phyloP scores from a whole-genome alignment of 139 green algal species.

The Chlamydomonas sp. region DNA sequence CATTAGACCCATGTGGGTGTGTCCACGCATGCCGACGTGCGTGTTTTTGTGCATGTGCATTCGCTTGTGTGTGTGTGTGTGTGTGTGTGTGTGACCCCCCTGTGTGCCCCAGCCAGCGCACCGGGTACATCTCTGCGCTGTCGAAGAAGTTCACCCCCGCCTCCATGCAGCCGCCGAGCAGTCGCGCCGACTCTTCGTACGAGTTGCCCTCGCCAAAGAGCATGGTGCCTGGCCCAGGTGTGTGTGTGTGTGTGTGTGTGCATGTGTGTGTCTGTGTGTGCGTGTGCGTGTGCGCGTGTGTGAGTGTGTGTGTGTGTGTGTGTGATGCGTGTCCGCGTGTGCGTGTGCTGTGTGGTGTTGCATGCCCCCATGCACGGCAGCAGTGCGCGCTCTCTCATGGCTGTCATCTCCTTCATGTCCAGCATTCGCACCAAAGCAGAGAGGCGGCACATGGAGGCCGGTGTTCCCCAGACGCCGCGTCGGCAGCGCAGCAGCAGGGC shows the following conservation, averaged over 20 bases:
- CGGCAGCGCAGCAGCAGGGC: no score
- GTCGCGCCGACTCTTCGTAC: conserved; percentile 20
- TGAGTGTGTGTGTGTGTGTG: background rate
- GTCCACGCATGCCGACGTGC: no score
- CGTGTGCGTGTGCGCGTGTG: background rate
- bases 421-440: no score
- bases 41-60: no score
- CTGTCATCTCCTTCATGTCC: no score
- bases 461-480: no score
- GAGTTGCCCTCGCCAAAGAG: conserved; percentile 69
- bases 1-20: no score
- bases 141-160: conserved; percentile 79
- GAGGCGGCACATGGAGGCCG: no score
- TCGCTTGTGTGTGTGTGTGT: no score
- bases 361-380: background rate
- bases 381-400: no score
- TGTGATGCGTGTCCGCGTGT: background rate
- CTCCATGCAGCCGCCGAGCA: conserved; percentile 57
- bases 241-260: background rate
- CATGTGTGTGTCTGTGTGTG: background rate
- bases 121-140: conserved; percentile 92
- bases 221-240: conserved; percentile 69
- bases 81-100: no score
- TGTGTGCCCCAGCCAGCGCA: no score
- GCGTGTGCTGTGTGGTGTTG: background rate